A percentile compares a stretch with the other conserved stretches of the same genome.
phyloP scores from a whole-genome alignment of 2,329 filamentous ascomycete species.

The Penicillium griseofulvum region DNA sequence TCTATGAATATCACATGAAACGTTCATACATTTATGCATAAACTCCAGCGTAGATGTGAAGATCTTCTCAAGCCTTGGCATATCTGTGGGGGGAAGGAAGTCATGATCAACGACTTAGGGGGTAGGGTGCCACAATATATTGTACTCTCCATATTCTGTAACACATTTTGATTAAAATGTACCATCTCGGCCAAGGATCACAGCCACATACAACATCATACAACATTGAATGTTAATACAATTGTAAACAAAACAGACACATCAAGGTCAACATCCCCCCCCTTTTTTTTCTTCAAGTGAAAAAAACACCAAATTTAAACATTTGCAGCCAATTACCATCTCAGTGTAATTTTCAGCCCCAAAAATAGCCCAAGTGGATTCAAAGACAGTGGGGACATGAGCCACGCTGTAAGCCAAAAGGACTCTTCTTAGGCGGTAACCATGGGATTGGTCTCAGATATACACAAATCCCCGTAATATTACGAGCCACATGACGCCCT shows the following conservation, averaged over 20 bases:
- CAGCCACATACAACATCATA: neutral
- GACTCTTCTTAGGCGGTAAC: neutral
- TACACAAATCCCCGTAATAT: constrained; percentile 18
- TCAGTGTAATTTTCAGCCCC: constrained; percentile 7
- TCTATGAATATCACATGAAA: constrained; percentile 1
- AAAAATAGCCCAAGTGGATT: constrained; percentile 24
- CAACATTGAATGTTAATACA: neutral
- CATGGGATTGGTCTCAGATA: constrained; percentile 4
- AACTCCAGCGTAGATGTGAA: neutral
- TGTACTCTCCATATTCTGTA: neutral
- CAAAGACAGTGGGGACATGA: constrained; percentile 11
- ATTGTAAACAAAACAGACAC: neutral
- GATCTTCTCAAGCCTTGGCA: constrained; percentile 20
- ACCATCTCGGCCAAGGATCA: neutral
- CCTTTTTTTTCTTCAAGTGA: neutral
- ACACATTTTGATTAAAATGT: neutral
- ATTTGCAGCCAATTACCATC: neutral
- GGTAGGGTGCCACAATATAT: neutral
- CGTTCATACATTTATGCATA: neutral
- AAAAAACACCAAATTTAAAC: constrained; percentile 3
- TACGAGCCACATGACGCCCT: constrained; percentile 26
- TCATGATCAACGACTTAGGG: neutral
- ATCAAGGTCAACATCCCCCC: neutral
- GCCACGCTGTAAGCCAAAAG: neutral
- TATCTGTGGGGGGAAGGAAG: constrained; percentile 20